These are phyloP conservation scores for Leptomonas seymouri DNA, from an alignment of 208 protist genomes.

Conservation along the genomic window DNA sequence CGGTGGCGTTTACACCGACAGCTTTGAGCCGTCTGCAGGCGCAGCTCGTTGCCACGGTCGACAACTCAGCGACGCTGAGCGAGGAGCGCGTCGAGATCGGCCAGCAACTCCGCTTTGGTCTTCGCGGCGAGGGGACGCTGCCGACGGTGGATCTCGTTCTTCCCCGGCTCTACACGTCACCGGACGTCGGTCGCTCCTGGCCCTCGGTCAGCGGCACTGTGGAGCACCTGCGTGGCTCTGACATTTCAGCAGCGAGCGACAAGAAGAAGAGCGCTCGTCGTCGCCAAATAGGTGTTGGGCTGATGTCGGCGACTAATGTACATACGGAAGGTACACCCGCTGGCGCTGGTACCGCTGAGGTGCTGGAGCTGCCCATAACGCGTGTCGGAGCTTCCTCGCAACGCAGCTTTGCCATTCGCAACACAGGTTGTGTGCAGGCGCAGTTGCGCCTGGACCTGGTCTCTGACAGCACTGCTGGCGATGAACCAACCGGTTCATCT, in stretches of 20 bases:
- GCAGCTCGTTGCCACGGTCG: conserved; percentile 92
- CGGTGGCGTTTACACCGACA: conserved; percentile 88
- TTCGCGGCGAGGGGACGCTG: conserved; percentile 94
- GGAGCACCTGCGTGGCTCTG: conserved; percentile 17
- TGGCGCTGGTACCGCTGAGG: conserved; percentile 19
- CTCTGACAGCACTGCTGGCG: neutral
- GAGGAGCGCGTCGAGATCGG: conserved; percentile 27
- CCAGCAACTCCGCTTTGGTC: conserved; percentile 81
- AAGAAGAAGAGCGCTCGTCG: conserved; percentile 10
- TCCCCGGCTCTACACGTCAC: conserved; percentile 44
- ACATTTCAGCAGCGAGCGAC: neutral
- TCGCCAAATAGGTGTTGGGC: neutral
- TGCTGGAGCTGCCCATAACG: conserved; percentile 84
- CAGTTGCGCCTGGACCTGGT: conserved; percentile 75
- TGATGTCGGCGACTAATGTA: conserved; percentile 1
- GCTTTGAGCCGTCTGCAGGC: conserved; percentile 82
- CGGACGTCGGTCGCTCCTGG: neutral
- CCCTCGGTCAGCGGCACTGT: neutral
- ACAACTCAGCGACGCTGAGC: conserved; percentile 62
- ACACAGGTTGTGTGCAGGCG: conserved; percentile 86
- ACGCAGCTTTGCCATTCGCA: conserved; percentile 76
- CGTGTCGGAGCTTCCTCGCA: conserved; percentile 61
- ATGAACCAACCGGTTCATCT: neutral
- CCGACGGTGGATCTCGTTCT: conserved; percentile 83
- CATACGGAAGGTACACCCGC: conserved; percentile 6